Evolutionary conservation across 306 rosid genomes (phyloP).

Genomic region (Luffa acutangula): DNA sequence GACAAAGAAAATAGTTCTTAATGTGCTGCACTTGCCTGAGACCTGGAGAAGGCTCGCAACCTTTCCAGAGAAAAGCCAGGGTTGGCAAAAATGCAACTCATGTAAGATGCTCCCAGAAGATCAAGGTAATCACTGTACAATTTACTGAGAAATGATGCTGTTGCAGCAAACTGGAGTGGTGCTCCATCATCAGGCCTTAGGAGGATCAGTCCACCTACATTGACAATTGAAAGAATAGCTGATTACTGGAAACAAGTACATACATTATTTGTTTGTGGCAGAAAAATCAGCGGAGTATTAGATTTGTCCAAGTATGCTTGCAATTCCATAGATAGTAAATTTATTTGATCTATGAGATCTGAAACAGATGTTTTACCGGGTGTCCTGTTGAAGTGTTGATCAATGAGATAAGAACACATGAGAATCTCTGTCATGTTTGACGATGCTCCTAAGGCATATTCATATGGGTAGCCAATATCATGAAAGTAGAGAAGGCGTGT

Average conservation of each 20-base stretch:
- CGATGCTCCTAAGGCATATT: conserved; percentile 31
- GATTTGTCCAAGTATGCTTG: background rate
- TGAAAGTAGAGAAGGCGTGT: conserved; percentile 50
- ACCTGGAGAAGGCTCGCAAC: conserved; percentile 38
- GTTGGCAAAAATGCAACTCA: conserved; percentile 23
- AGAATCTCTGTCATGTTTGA: conserved; percentile 37
- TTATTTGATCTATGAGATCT: background rate
- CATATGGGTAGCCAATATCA: conserved; percentile 54
- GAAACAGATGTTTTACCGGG: conserved; percentile 28
- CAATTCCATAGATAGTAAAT: background rate
- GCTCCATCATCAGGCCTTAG: conserved; percentile 33
- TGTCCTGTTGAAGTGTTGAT: conserved; percentile 31
- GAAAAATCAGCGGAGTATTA: background rate
- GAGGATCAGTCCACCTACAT: conserved; percentile 55
- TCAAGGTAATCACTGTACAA: conserved; percentile 65
- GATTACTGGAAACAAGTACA: conserved; percentile 1
- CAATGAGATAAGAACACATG: conserved; percentile 49
- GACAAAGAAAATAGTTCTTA: background rate
- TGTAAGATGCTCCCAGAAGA: conserved; percentile 30
- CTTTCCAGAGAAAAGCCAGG: conserved; percentile 29
- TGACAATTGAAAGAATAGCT: conserved; percentile 4
- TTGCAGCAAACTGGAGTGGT: conserved; percentile 59
- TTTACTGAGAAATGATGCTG: conserved; percentile 70
- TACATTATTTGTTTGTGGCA: background rate
- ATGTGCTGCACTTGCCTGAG: conserved; percentile 42